Conservation (phyloP, 345 rosid genomes). For the Rubroshorea leprosula region DNA sequence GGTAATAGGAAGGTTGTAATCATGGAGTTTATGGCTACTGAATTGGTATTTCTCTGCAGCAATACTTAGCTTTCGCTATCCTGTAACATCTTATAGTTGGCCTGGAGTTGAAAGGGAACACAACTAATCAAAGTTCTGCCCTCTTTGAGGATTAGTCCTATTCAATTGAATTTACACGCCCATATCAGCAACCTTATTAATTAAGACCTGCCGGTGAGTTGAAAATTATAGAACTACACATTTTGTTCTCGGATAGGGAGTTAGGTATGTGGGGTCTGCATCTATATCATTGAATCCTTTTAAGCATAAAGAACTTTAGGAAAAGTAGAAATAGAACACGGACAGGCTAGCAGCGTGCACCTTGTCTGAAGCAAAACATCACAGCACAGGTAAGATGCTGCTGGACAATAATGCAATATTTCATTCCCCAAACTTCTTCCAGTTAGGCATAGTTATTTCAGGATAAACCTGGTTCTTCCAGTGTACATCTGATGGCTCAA, state of each 20-base stretch:
- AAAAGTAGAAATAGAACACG: slow-evolving; percentile 17
- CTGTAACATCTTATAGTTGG: too few relatives aligned
- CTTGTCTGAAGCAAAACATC: slow-evolving; percentile 21
- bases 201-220: too few relatives aligned
- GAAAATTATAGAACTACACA: not conserved
- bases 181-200: too few relatives aligned
- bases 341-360: slow-evolving; percentile 22
- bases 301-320: slow-evolving; percentile 16
- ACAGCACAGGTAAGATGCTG: slow-evolving; percentile 13
- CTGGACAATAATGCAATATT: slow-evolving; percentile 9
- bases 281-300: slow-evolving; percentile 28
- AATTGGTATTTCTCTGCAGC: too few relatives aligned
- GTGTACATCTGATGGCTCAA: too few relatives aligned
- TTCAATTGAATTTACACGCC: too few relatives aligned
- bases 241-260: slow-evolving; percentile 8
- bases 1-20: too few relatives aligned
- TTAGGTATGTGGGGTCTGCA: slow-evolving; percentile 17
- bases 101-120: too few relatives aligned
- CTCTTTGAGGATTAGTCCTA: too few relatives aligned
- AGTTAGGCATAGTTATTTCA: not conserved
- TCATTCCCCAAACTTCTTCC: slow-evolving; percentile 8
- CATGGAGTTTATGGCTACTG: too few relatives aligned
- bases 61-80: too few relatives aligned
- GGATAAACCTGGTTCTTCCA: slow-evolving; percentile 10
- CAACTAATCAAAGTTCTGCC: too few relatives aligned